Evolutionary conservation across 257 asterid species (phyloP).

Genomic region (Craterostigma plantagineum): DNA sequence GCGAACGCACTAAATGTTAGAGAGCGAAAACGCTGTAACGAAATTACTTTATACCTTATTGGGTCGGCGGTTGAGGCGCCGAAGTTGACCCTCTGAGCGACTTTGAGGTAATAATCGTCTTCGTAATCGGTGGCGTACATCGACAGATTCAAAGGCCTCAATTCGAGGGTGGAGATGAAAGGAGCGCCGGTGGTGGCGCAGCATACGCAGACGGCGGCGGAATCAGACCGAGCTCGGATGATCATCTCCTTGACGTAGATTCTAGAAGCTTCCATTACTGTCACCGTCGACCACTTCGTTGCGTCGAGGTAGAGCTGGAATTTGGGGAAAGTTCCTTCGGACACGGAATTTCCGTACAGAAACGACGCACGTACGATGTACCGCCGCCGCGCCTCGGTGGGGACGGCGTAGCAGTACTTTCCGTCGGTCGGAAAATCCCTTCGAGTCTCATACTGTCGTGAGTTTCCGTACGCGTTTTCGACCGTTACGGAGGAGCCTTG

Average conservation of each 20-base stretch:
- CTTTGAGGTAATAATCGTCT: slow-evolving; percentile 50
- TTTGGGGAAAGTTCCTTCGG: slow-evolving; percentile 57
- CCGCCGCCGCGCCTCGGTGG: slow-evolving; percentile 58
- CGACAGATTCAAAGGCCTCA: slow-evolving; percentile 70
- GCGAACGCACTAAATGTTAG: too few species aligned
- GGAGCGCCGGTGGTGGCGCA: slow-evolving; percentile 89
- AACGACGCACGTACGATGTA: slow-evolving; percentile 72
- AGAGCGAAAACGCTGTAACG: too few species aligned
- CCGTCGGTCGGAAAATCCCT: slow-evolving; percentile 67
- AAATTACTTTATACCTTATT: slow-evolving; percentile 26
- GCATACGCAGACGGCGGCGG: slow-evolving; percentile 66
- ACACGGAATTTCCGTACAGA: slow-evolving; percentile 39
- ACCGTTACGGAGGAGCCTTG: slow-evolving; percentile 35
- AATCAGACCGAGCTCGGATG: slow-evolving; percentile 61
- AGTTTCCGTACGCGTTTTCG: slow-evolving; percentile 17
- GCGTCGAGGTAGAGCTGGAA: slow-evolving; percentile 81
- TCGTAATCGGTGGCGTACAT: slow-evolving; percentile 95
- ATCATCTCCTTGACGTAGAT: slow-evolving; percentile 66
- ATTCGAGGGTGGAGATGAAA: slow-evolving; percentile 77
- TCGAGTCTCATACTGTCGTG: slow-evolving; percentile 35
- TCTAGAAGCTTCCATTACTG: slow-evolving; percentile 57
- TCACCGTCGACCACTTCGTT: slow-evolving; percentile 74
- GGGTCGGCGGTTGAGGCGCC: slow-evolving; percentile 50
- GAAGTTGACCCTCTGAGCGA: slow-evolving; percentile 70
- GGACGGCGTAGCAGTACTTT: slow-evolving; percentile 58